Evolutionary conservation across 805 yeast genomes (phyloP), one percentile per base, ranked within the genome.

Genomic region (Huiozyma naganishii): DNA sequence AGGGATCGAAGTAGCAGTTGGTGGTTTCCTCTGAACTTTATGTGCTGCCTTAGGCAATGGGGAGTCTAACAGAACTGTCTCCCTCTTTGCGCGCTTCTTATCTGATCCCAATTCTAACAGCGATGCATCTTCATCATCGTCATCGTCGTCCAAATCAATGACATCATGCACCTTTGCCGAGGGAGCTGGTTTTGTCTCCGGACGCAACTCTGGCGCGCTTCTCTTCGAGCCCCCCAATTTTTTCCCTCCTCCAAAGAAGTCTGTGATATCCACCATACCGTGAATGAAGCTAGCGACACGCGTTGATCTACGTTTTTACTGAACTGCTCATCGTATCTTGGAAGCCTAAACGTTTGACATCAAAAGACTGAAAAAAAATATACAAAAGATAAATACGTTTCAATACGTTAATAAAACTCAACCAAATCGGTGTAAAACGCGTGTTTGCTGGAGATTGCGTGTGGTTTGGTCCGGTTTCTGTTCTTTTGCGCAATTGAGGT

Each of bases 191-290:
- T 41, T 44, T 33, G 45, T 12, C 29, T 39, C 43, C 36, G 45
- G 41, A n/a, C 11, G 11, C 35, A 33, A n/a, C 29, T 35, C 11
- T 23, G 38, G 7, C 23, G 37, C 9, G 23, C 33, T 11, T 32
- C 12, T 10, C 8, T 28, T 6, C 6, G 35, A 6, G 9, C 28
- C 35, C 27, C 35, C 35, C 10, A 41, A 33, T 36, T 50, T 47
- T 36, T 50, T 51, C 28, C 40, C 45, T 27, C 52, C 52, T 8
- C 66, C 65, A 45, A 69, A 68, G 54, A 66, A 69, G 41, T 66
- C 68, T 27, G 65, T 56, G 45, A 69, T 68, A 50, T 66, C 66
- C 4, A 43, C 45, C 45, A 43, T 43, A 10, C 9, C 34, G 10
- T 32, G n/a, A 3, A 32, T 32, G 10, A 17, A 17, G 23, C 23